Conservation (phyloP, 306 rosid species). For the Clitoria ternatea region DNA sequence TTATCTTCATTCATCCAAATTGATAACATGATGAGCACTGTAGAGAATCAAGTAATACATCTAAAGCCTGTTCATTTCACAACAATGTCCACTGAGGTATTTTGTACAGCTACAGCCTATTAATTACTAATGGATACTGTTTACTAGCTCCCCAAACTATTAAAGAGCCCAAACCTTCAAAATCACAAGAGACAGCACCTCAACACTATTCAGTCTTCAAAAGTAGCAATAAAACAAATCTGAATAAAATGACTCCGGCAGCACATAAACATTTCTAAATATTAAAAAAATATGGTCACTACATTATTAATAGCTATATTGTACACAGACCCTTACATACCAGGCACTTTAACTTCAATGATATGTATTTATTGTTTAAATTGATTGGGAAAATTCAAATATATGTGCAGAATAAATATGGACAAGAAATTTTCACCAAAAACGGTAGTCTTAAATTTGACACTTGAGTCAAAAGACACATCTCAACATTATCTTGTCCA, state of each 20-base stretch:
- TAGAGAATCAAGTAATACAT: neutral
- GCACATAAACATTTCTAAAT: neutral
- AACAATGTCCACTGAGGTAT: neutral
- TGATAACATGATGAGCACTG: neutral
- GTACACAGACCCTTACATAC: neutral
- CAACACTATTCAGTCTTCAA: neutral
- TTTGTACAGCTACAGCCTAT: neutral
- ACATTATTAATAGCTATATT: neutral
- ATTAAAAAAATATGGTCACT: neutral
- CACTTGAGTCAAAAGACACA: neutral
- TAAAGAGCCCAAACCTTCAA: neutral
- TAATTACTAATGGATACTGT: neutral
- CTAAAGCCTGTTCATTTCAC: neutral
- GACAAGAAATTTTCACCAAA: neutral
- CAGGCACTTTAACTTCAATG: neutral
- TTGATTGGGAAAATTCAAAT: neutral
- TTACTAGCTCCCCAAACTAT: conserved; percentile 4
- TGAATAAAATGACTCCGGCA: neutral
- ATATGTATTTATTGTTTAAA: neutral
- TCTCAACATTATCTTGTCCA: neutral
- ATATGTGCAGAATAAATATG: neutral
- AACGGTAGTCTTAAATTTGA: neutral
- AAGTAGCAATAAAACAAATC: neutral
- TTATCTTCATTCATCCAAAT: neutral
- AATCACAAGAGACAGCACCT: neutral